Evolutionary conservation across 768 basidiomycete species (phyloP).

Genomic region (Leccinum boreale): DNA sequence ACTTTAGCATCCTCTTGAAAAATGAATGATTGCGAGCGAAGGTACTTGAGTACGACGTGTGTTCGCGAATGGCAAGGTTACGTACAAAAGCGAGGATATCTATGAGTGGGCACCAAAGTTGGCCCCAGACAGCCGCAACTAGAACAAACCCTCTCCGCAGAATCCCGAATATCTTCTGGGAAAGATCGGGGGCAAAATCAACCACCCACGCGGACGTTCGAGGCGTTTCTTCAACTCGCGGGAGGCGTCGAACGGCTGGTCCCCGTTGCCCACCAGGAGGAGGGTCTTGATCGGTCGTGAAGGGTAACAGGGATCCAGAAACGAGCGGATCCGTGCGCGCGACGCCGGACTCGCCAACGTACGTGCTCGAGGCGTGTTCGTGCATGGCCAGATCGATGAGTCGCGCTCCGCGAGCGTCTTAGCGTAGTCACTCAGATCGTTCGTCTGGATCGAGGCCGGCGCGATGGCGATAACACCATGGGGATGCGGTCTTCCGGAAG

Average conservation of each 20-base stretch:
- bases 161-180: slow-evolving; percentile 8
- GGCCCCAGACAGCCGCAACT: background rate
- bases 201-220: slow-evolving; percentile 20
- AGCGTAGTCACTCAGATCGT: background rate
- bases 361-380: background rate
- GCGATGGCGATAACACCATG: slow-evolving; percentile 55
- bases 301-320: slow-evolving; percentile 12
- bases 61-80: background rate
- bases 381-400: background rate
- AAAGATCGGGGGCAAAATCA: slow-evolving; percentile 15
- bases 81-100: background rate
- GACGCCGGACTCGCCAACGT: slow-evolving; percentile 13
- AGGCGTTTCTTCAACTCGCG: slow-evolving; percentile 10
- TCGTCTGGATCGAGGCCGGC: slow-evolving; percentile 30
- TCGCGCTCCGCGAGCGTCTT: slow-evolving; percentile 1
- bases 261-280: slow-evolving; percentile 16
- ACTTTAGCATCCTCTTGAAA: background rate
- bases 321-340: slow-evolving; percentile 16
- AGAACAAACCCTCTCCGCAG: slow-evolving; percentile 6
- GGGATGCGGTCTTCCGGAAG: slow-evolving; percentile 46
- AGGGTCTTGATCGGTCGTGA: slow-evolving; percentile 13
- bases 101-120: background rate
- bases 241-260: slow-evolving; percentile 11
- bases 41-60: background rate
- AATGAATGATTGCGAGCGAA: background rate